phyloP scores from a whole-genome alignment of 2,329 filamentous ascomycete genomes.

The Botryosphaeria dothidea region DNA sequence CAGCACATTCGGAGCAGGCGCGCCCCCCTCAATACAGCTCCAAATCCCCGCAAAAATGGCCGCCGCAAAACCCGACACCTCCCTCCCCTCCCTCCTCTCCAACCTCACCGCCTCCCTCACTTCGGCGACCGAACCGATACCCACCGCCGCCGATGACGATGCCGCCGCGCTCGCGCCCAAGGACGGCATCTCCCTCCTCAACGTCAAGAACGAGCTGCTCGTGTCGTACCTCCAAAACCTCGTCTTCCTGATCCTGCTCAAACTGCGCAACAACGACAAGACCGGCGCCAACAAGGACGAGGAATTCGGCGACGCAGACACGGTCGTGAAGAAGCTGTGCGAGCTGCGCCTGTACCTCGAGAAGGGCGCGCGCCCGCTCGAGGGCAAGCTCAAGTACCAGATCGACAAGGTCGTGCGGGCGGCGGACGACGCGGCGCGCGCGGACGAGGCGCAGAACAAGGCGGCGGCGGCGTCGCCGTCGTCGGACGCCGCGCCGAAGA shows the following conservation, averaged over 20 bases:
- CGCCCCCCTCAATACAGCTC: too few relatives aligned
- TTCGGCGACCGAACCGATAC: constrained; percentile 53
- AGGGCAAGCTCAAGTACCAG: constrained; percentile 89
- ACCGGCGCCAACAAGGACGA: constrained; percentile 31
- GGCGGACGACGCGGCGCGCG: constrained; percentile 70
- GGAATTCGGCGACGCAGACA: constrained; percentile 44
- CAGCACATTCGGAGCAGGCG: background rate
- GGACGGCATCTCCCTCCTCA: constrained; percentile 90
- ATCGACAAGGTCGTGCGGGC: constrained; percentile 92
- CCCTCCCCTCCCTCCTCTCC: constrained; percentile 41
- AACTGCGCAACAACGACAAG: constrained; percentile 60
- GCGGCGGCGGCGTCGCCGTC: constrained; percentile 28
- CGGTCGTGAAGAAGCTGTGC: constrained; percentile 81
- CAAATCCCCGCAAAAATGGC: background rate
- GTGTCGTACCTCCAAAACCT: constrained; percentile 95
- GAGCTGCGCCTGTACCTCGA: constrained; percentile 92
- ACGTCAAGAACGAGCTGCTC: constrained; percentile 95
- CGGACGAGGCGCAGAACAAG: constrained; percentile 34
- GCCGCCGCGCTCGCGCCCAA: constrained; percentile 64
- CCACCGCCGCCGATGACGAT: constrained; percentile 29
- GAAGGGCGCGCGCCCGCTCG: constrained; percentile 85
- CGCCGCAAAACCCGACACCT: constrained; percentile 33
- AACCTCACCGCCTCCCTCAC: constrained; percentile 63
- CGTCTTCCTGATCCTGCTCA: constrained; percentile 81
- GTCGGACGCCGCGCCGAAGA: constrained; percentile 21